Percentiles rank a stretch among this genome's conserved stretches.
phyloP scores from a whole-genome alignment of 208 protist genomes.

The Crithidia thermophila region DNA sequence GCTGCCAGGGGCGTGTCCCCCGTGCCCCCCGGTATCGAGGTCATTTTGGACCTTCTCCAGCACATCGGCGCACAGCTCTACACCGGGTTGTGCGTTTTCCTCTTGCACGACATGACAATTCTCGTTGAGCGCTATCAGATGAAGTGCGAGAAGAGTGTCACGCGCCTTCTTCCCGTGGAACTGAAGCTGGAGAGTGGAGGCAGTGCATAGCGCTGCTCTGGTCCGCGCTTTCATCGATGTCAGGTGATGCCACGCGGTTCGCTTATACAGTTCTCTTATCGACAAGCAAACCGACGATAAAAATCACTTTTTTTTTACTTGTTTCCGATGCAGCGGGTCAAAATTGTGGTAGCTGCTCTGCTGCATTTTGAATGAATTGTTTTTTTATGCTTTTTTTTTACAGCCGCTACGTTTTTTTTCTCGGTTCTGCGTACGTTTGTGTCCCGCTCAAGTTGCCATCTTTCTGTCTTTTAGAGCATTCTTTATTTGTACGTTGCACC shows the following conservation, averaged over 20 bases:
- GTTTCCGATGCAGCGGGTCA: too few relatives aligned
- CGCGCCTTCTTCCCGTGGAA: slow-evolving; percentile 62
- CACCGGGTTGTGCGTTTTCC: slow-evolving; percentile 57
- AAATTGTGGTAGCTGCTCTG: too few relatives aligned
- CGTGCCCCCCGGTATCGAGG: slow-evolving; percentile 30
- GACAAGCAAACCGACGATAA: too few relatives aligned
- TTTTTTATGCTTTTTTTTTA: slow-evolving; percentile 13
- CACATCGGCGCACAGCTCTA: slow-evolving; percentile 63
- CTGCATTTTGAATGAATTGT: background rate
- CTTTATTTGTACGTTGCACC: too few relatives aligned
- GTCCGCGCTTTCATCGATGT: background rate
- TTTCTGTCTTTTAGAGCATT: too few relatives aligned
- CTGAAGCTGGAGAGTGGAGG: slow-evolving; percentile 48
- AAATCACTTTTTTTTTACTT: too few relatives aligned
- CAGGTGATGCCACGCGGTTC: too few relatives aligned
- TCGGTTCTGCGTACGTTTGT: background rate
- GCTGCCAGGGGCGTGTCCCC: slow-evolving; percentile 31
- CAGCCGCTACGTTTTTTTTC: slow-evolving; percentile 5
- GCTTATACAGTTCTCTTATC: too few relatives aligned
- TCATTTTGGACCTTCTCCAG: slow-evolving; percentile 49
- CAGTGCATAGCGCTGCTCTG: background rate
- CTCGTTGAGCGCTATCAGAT: slow-evolving; percentile 68
- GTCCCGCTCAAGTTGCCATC: too few relatives aligned
- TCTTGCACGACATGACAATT: slow-evolving; percentile 78
- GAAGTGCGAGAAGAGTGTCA: slow-evolving; percentile 69